Conservation (phyloP, 495 filamentous ascomycete species). For the Tuber brumale region DNA sequence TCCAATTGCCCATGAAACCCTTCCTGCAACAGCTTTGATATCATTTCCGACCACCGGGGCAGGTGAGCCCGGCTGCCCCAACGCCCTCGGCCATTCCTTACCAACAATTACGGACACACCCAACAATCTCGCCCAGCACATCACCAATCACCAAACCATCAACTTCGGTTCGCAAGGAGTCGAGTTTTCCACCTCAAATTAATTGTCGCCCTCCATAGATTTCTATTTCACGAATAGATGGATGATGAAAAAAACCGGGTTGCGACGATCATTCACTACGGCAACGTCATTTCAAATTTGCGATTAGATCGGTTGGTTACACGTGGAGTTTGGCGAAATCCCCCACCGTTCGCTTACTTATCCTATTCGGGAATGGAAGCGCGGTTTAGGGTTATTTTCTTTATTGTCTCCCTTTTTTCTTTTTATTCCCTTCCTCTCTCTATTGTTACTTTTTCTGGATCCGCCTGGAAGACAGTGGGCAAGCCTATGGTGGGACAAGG, state of each 20-base stretch:
- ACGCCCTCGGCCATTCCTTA: background rate
- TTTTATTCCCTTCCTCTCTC: background rate
- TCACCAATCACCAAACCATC: constrained; percentile 1
- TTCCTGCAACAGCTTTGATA: background rate
- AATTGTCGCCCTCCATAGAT: background rate
- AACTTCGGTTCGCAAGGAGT: background rate
- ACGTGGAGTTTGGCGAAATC: constrained; percentile 13
- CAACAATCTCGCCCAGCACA: background rate
- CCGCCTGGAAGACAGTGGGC: background rate
- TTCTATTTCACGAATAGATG: background rate
- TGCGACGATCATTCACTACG: constrained; percentile 2
- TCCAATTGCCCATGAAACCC: background rate
- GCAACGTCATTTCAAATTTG: constrained; percentile 6
- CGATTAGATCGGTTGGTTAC: constrained; percentile 10
- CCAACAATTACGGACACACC: background rate
- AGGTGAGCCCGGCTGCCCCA: constrained; percentile 1
- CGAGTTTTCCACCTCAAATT: background rate
- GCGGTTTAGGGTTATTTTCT: background rate
- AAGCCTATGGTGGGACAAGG: background rate
- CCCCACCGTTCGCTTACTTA: constrained; percentile 13
- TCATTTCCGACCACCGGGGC: background rate
- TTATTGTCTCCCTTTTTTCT: background rate
- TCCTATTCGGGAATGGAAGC: constrained; percentile 15
- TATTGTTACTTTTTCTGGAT: background rate
- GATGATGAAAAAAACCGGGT: background rate